Evolutionary conservation across 345 rosid genomes (phyloP).

Genomic region (Gossypium anomalum): DNA sequence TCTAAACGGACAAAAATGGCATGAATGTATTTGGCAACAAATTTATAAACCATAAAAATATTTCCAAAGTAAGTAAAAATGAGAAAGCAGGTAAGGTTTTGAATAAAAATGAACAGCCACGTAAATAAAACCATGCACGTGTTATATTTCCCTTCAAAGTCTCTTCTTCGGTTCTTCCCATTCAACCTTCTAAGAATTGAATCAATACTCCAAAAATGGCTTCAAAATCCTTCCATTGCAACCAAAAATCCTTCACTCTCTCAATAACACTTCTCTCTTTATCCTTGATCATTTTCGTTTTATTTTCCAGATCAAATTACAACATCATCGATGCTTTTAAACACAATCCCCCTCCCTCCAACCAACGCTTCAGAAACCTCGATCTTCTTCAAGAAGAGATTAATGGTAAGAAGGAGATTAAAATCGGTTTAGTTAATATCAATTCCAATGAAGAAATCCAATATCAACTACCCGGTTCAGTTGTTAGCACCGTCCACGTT

Average conservation of each 20-base stretch:
- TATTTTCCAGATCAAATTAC: conserved; percentile 14
- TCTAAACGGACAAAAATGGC: too few species aligned
- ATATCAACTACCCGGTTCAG: conserved; percentile 23
- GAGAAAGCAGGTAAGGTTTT: too few species aligned
- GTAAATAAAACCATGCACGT: not conserved
- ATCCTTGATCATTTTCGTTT: conserved; percentile 28
- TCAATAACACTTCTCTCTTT: conserved; percentile 40
- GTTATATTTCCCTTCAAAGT: not conserved
- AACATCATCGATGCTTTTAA: not conserved
- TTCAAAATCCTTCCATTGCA: conserved; percentile 26
- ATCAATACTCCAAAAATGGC: conserved; percentile 30
- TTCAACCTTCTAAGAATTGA: not conserved
- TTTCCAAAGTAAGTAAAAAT: too few species aligned
- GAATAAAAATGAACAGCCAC: not conserved
- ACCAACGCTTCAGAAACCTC: conserved; percentile 20
- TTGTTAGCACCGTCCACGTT: conserved; percentile 27
- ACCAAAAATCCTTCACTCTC: conserved; percentile 29
- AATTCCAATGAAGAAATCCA: conserved; percentile 5
- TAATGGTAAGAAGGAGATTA: conserved; percentile 26
- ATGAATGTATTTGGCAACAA: too few species aligned
- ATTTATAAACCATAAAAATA: too few species aligned
- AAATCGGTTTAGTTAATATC: conserved; percentile 54
- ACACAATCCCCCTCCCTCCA: not conserved
- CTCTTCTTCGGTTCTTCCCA: not conserved
- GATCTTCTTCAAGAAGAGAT: conserved; percentile 29